Evolutionary conservation across 306 rosid genomes (phyloP), one percentile per base, ranked within the genome.

Genomic region (Crataegus laevigata): DNA sequence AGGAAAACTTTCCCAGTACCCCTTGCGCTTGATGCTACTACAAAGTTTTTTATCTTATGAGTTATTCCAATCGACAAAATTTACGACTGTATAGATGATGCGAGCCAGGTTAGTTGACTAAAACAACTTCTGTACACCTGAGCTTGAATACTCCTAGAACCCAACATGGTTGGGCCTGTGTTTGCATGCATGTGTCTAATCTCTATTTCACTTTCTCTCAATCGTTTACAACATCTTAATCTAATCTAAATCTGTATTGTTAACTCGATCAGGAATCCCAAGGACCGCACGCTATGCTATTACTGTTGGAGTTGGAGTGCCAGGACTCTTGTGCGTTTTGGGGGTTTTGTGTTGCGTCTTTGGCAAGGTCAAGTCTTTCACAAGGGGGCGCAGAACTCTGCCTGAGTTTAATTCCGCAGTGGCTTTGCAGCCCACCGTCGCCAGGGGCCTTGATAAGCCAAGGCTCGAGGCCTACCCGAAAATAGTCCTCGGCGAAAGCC

Each of bases 391-490:
- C 5, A 71, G 78, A 12, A 50, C 80, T 0, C 77, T 82, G 21
- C 59, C 75, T 3, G 96, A 89, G 63, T 85, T 88, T 69, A 84
- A 83, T 58, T 55, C 91, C 14, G 70, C 70, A 2, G 21, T 63
- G 11, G 69, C 77, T 34, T 80, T 73, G n/a, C 84, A 59, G 21
- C 85, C 82, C 43, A 79, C 69, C 3, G 17, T 22, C 2, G 10
- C 68, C 3, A 42, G 17, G 71, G 92, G 96, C 73, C 91, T 91
- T 0, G 92, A 89, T 61, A 78, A 79, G 54, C 82, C 79, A 0
- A 91, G 90, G 1, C 89, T 89, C 4, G 90, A 82, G 54, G 88
- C 90, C 0, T 91, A 82, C 65, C 93, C 89, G 6, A 89, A 89
- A 80, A 80, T 76, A 42, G 89, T 89, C 6, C 66, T 90, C 4